Evolutionary conservation across 2,329 filamentous ascomycete species (phyloP), one percentile per base, ranked within the genome.

Genomic region (Escovopsis sp.): DNA sequence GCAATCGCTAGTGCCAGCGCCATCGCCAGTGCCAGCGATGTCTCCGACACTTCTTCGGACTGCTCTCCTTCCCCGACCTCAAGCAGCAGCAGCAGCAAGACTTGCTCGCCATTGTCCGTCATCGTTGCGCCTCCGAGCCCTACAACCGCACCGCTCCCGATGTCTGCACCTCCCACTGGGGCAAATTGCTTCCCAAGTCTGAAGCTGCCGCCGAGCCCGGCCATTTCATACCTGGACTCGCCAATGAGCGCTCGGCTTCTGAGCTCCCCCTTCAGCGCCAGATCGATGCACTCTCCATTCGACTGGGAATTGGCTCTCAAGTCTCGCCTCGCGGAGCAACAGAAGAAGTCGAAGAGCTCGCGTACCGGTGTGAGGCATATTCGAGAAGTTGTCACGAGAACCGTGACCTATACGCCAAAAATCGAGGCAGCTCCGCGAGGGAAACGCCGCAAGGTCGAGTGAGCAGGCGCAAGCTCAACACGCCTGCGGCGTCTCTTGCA

Each of bases 351-450:
- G 43, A 71, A 72, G 52, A 52, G 67, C 13, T 63, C 71, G 28
- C 70, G 68, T 44, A 75, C 76, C 23, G 76, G 67, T 47, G 65
- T 77, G 38, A 72, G 77, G 40, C 70, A 79, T 51, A 85, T 94
- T 39, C 69, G 84, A 36, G 86, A 94, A 56, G 85, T 94, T 4
- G 82, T 94, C 35, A 94, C 87, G n/a, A 72, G 86, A 46, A 94
- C 86, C 13, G 83, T 94, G 40, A 94, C 84, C 28, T 94, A 92
- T 58, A 93, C 83, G 54, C 80, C 76, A 41, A 68, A 78, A 44
- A 83, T 96, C 62, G 82, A 86, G 45, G 83, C 87, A 17, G 85
- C 87, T 27, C 88, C 86, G 7, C 87, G 87, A 57, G 87, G 87
- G 44, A 96, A 94, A 70, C 76, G 86, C 62, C 79, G 87, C 62